Evolutionary conservation across 306 rosid genomes (phyloP).

Genomic region (Quercus gilva): DNA sequence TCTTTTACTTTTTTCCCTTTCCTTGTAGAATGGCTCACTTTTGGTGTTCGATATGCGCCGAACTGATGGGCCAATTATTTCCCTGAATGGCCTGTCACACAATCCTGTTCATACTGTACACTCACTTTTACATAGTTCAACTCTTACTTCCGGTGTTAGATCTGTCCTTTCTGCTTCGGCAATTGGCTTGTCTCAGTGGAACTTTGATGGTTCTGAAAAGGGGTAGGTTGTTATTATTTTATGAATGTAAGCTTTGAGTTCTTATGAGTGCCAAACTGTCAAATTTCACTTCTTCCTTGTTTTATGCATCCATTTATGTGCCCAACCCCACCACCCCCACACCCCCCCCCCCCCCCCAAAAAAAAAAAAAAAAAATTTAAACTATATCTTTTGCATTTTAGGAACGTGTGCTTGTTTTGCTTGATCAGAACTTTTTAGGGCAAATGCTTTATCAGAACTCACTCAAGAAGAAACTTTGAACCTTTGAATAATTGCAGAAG

Average conservation of each 20-base stretch:
- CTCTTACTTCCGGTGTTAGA: conserved; percentile 40
- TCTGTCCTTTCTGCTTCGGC: conserved; percentile 81
- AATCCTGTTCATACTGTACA: conserved; percentile 82
- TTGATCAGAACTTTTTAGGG: background rate
- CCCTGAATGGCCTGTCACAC: conserved; percentile 51
- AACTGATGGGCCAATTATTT: conserved; percentile 69
- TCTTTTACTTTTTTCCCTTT: background rate
- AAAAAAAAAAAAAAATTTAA: background rate
- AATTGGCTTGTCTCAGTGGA: conserved; percentile 77
- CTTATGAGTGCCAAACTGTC: background rate
- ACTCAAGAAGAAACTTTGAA: background rate
- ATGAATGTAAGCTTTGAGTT: conserved; percentile 9
- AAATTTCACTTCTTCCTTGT: background rate
- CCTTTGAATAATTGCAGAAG: background rate
- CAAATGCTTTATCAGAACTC: background rate
- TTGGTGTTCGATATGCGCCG: conserved; percentile 79
- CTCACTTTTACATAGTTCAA: conserved; percentile 50
- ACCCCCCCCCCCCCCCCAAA: too few species aligned
- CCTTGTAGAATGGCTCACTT: conserved; percentile 78
- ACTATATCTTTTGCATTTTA: conserved; percentile 20
- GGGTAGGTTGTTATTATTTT: conserved; percentile 49
- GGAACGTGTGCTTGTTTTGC: background rate
- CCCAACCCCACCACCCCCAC: fast-evolving
- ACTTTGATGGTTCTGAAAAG: conserved; percentile 53
- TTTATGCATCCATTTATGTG: background rate